Percentiles rank a stretch among this genome's conserved stretches.
These are phyloP conservation scores for Melastoma malabathricum DNA, from an alignment of 345 rosid genomes.

Conservation along the genomic window DNA sequence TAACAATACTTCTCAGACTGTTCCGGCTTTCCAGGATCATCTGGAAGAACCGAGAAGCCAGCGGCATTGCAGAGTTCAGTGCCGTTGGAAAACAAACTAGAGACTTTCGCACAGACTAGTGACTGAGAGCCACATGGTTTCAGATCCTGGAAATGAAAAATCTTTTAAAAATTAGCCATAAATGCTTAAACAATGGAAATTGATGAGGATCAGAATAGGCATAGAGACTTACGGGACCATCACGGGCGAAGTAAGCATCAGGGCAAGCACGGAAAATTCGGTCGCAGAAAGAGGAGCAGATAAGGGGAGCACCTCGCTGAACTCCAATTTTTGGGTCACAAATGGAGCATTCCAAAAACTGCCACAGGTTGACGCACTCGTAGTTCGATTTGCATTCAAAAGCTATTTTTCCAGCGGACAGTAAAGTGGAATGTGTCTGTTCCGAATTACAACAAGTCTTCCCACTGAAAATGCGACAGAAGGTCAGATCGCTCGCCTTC, in stretches of 20 bases:
- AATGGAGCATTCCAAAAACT: conserved; percentile 78
- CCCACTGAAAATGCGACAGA: conserved; percentile 72
- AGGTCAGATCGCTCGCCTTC: conserved; percentile 52
- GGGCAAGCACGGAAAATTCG: conserved; percentile 63
- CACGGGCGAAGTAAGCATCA: conserved; percentile 76
- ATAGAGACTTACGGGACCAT: conserved; percentile 30
- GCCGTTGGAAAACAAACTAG: conserved; percentile 75
- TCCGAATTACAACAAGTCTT: conserved; percentile 69
- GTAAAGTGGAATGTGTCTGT: conserved; percentile 75
- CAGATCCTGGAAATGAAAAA: conserved; percentile 31
- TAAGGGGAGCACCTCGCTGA: conserved; percentile 75
- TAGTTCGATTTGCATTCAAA: conserved; percentile 60
- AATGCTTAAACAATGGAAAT: not conserved
- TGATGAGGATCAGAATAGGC: not conserved
- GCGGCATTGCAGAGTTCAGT: conserved; percentile 72
- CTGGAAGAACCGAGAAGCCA: conserved; percentile 51
- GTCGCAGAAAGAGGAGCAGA: conserved; percentile 70
- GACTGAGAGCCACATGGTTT: conserved; percentile 74
- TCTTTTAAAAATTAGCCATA: not conserved
- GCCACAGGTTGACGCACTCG: conserved; percentile 73
- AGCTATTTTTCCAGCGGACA: conserved; percentile 64
- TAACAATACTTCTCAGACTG: conserved; percentile 49
- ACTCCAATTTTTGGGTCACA: conserved; percentile 76
- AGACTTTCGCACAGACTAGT: conserved; percentile 69
- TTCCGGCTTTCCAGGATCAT: conserved; percentile 13